A percentile compares a stretch with the other conserved stretches of the same genome.
These are phyloP conservation scores for Taiozyma sp. DNA, from an alignment of 1,139 yeast genomes.

Conservation along the genomic window DNA sequence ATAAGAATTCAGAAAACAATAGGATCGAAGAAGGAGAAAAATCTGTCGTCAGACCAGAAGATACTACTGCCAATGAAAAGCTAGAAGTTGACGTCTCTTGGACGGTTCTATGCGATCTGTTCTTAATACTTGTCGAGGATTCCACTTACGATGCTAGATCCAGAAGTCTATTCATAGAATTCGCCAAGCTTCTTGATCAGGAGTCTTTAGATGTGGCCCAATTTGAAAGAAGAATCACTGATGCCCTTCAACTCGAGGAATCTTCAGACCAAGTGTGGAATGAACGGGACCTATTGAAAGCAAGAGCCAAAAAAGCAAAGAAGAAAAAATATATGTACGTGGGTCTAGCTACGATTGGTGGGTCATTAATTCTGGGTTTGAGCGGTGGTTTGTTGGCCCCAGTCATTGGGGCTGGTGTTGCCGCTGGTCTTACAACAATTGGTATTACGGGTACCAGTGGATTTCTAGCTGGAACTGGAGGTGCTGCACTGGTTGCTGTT, in stretches of 20 bases:
- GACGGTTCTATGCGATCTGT: slow-evolving; percentile 90
- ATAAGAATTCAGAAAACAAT: slow-evolving; percentile 11
- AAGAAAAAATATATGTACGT: slow-evolving; percentile 77
- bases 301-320: slow-evolving; percentile 60
- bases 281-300: slow-evolving; percentile 66
- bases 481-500: slow-evolving; percentile 90
- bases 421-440: slow-evolving; percentile 93
- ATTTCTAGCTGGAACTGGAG: slow-evolving; percentile 95
- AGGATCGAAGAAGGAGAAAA: slow-evolving; percentile 3
- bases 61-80: slow-evolving; percentile 30
- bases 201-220: slow-evolving; percentile 66
- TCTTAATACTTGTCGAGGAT: slow-evolving; percentile 73
- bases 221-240: slow-evolving; percentile 88
- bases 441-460: slow-evolving; percentile 92
- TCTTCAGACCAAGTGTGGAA: slow-evolving; percentile 69
- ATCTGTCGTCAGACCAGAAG: slow-evolving; percentile 30
- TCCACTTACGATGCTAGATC: slow-evolving; percentile 90
- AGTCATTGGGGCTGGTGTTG: slow-evolving; percentile 96
- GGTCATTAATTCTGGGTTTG: slow-evolving; percentile 88
- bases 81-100: slow-evolving; percentile 79
- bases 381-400: slow-evolving; percentile 97
- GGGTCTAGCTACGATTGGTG: slow-evolving; percentile 96
- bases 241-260: slow-evolving; percentile 83
- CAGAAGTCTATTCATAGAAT: slow-evolving; percentile 62
- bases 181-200: slow-evolving; percentile 60